Base-by-base conservation (phyloP, 495 filamentous ascomycete species). In the Podospora comata region DNA sequence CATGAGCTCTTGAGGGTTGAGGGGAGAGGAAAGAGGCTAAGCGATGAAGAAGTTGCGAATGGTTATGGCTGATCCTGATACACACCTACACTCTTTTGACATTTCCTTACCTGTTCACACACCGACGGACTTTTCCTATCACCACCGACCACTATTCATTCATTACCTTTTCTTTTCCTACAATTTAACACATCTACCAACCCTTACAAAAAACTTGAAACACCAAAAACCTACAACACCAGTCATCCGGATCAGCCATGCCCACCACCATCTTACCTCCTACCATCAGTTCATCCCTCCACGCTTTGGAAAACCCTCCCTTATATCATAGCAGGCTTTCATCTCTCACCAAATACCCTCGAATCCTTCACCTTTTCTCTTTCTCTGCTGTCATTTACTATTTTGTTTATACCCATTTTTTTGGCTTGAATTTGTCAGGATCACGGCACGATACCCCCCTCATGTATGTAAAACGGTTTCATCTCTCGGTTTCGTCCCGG, bases 111-210 rank as follows among this genome's bases (percentile, higher is more conserved):
- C 30, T 62, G 34, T 58, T 19, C 26, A 23, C 54, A 60, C 30
- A 66, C 63, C 59, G 58, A 39, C 69, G 67, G 54, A 71, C 62
- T 65, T 71, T 69, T 60, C 61, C 60, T 72, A 23, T 54, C 30
- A 55, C 27, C 11, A 76, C 72, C 68, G 65, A 74, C 72, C 74
- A 48, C 5, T 64, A 71, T 72, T 74, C 74, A 32, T 65, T 76
- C 74, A 1, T 73, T 76, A 69, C 65, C 44, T 27, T 20, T 2
- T 26, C 57, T 15, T 74, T 76, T 67, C 68, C 67, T 68, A 60
- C 60, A 26, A 4, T 60, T 57, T 65, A 11, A 16, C 53, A 27
- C 16, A 34, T 20, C 23, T 59, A 23, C 44, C 19, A 61, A 55
- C 3, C 18, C 9, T 30, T 60, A 60, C 32, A 32, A 18, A 61